These are phyloP conservation scores for Wilcoxina mikolae DNA, from an alignment of 495 filamentous ascomycete genomes.

Conservation along the genomic window DNA sequence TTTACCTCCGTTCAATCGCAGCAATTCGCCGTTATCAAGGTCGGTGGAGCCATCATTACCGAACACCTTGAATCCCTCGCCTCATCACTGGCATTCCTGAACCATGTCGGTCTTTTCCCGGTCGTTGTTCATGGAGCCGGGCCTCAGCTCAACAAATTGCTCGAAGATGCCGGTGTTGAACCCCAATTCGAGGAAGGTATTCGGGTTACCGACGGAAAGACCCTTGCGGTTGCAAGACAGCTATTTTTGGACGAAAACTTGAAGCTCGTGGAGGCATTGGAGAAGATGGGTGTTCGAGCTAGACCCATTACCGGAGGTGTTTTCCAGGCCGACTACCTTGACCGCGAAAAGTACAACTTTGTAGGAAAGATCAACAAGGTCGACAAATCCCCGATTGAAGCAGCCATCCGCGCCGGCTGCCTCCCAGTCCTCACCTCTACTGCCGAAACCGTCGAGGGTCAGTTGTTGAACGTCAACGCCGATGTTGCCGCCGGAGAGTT, in stretches of 20 bases:
- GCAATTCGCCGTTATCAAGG: conserved; percentile 98
- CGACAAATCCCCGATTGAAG: conserved; percentile 80
- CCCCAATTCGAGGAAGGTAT: conserved; percentile 96
- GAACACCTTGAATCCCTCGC: conserved; percentile 85
- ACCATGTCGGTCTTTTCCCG: conserved; percentile 88
- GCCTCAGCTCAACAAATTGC: conserved; percentile 86
- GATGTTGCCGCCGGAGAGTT: conserved; percentile 92
- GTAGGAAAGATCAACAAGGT: conserved; percentile 93
- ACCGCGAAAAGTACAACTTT: conserved; percentile 85
- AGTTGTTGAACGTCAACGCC: conserved; percentile 94
- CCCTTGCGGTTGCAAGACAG: conserved; percentile 72
- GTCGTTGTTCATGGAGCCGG: conserved; percentile 95
- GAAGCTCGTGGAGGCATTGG: conserved; percentile 82
- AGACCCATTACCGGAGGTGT: conserved; percentile 86
- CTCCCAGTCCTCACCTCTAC: conserved; percentile 92
- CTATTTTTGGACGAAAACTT: conserved; percentile 93
- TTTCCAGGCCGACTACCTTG: conserved; percentile 85
- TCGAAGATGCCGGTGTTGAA: conserved; percentile 84
- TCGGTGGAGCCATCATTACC: conserved; percentile 91
- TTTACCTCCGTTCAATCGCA: conserved; percentile 95
- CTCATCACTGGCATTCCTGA: conserved; percentile 76
- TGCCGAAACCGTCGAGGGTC: conserved; percentile 85
- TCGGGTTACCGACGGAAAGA: conserved; percentile 89
- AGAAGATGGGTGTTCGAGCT: conserved; percentile 80
- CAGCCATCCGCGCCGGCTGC: conserved; percentile 80